These are phyloP conservation scores for Pilatotrama ljubarskyi DNA, from an alignment of 768 basidiomycete genomes.

Conservation along the genomic window DNA sequence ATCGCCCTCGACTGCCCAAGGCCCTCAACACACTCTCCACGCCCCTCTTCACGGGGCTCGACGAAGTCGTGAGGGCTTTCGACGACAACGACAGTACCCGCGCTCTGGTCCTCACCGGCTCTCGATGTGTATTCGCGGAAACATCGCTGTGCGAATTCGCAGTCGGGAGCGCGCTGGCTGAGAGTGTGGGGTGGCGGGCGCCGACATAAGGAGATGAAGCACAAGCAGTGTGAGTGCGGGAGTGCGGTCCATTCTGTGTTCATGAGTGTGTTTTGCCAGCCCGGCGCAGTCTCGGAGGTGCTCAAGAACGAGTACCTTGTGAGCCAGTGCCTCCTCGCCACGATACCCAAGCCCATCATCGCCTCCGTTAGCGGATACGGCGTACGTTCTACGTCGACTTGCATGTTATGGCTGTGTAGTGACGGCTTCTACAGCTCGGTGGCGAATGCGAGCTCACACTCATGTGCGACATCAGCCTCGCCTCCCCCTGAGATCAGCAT, in stretches of 20 bases:
- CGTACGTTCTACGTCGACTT: constrained; percentile 44
- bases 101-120: constrained; percentile 91
- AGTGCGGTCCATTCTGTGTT: not conserved
- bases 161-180: not conserved
- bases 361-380: constrained; percentile 96
- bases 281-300: constrained; percentile 74
- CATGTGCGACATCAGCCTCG: constrained; percentile 94
- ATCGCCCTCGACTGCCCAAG: constrained; percentile 87
- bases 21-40: constrained; percentile 86
- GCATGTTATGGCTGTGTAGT: not conserved
- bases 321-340: constrained; percentile 74
- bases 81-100: constrained; percentile 72
- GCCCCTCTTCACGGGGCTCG: constrained; percentile 80
- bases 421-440: constrained; percentile 63
- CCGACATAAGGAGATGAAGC: constrained; percentile 99
- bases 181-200: constrained; percentile 63
- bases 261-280: constrained; percentile 9
- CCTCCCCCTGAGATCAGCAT: constrained; percentile 94
- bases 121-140: constrained; percentile 93
- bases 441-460: constrained; percentile 97
- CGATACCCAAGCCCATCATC: constrained; percentile 88
- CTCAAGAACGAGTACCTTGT: constrained; percentile 85
- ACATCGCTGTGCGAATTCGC: constrained; percentile 27
- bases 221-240: constrained; percentile 86
- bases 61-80: constrained; percentile 68